These are phyloP conservation scores for Cladophialophora psammophila DNA, from an alignment of 2,329 filamentous ascomycete genomes.

Conservation along the genomic window DNA sequence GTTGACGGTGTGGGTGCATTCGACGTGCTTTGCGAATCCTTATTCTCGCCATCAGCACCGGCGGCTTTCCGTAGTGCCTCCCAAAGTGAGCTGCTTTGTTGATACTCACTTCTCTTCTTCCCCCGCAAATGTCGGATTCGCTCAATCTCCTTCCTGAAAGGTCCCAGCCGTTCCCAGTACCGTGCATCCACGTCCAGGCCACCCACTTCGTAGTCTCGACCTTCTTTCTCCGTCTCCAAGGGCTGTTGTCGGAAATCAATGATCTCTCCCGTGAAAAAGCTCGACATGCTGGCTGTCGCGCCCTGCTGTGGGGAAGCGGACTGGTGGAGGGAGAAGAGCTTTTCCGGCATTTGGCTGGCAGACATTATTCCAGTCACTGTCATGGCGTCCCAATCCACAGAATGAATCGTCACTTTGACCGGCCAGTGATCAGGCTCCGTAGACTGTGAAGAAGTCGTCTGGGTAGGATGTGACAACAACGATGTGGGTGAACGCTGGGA, in stretches of 20 bases:
- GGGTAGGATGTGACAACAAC: slow-evolving; percentile 39
- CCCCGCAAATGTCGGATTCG: slow-evolving; percentile 39
- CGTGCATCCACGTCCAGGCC: slow-evolving; percentile 55
- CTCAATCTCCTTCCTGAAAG: slow-evolving; percentile 55
- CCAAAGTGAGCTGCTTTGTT: slow-evolving; percentile 33
- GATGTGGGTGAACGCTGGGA: slow-evolving; percentile 24
- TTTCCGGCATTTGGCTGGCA: slow-evolving; percentile 69
- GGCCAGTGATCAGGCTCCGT: slow-evolving; percentile 65
- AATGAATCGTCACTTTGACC: slow-evolving; percentile 70
- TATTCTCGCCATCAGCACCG: slow-evolving; percentile 28
- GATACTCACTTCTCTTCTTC: slow-evolving; percentile 29
- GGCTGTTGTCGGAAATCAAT: slow-evolving; percentile 66
- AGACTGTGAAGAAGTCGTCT: slow-evolving; percentile 39
- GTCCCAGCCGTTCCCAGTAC: slow-evolving; percentile 58
- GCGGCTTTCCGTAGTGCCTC: slow-evolving; percentile 35
- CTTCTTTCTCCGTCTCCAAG: slow-evolving; percentile 56
- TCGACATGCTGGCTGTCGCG: slow-evolving; percentile 62
- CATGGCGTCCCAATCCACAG: slow-evolving; percentile 67
- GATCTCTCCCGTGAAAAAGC: slow-evolving; percentile 73
- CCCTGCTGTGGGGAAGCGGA: slow-evolving; percentile 28
- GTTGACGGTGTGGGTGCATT: slow-evolving; percentile 3
- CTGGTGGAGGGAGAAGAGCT: slow-evolving; percentile 24
- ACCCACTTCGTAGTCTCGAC: slow-evolving; percentile 45
- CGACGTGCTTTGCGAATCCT: slow-evolving; percentile 37
- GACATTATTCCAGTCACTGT: slow-evolving; percentile 73